Conservation (phyloP, 2,329 filamentous ascomycete genomes). For the Waltergamsia citrina region DNA sequence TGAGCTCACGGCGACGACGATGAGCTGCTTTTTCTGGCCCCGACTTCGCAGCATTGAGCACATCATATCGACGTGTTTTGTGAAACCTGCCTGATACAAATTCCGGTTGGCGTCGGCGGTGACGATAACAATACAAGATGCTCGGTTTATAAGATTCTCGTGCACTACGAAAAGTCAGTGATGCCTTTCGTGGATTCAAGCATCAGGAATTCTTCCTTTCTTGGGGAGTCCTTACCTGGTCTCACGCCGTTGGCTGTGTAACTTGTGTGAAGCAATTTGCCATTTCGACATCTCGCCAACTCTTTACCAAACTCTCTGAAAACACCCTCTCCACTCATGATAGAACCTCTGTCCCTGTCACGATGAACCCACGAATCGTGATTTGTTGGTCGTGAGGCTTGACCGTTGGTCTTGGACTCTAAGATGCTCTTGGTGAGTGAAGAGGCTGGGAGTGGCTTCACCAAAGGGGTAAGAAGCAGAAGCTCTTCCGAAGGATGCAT, state of each 20-base stretch:
- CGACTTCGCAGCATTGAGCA: constrained; percentile 72
- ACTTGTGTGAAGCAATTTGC: constrained; percentile 84
- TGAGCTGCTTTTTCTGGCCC: constrained; percentile 77
- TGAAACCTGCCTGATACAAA: constrained; percentile 87
- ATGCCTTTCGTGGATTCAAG: neutral
- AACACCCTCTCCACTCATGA: constrained; percentile 89
- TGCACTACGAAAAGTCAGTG: constrained; percentile 46
- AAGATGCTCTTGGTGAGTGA: constrained; percentile 66
- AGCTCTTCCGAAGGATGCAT: constrained; percentile 81
- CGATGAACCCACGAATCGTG: constrained; percentile 50
- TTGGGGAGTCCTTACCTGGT: constrained; percentile 38
- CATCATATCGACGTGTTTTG: constrained; percentile 93
- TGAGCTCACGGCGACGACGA: constrained; percentile 88
- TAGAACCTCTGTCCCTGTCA: constrained; percentile 44
- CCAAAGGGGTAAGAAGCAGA: constrained; percentile 77
- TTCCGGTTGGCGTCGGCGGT: constrained; percentile 93
- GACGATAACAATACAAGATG: constrained; percentile 79
- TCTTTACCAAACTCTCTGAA: constrained; percentile 84
- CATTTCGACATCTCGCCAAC: constrained; percentile 75
- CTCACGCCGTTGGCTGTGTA: constrained; percentile 90
- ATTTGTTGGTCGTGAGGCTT: constrained; percentile 21
- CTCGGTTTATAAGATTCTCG: constrained; percentile 83
- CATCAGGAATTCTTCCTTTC: neutral
- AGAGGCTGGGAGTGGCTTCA: constrained; percentile 88
- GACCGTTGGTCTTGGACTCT: constrained; percentile 34